These are phyloP conservation scores for Picea engelmannii DNA, from an alignment of 83 land plant species.

Conservation along the genomic window DNA sequence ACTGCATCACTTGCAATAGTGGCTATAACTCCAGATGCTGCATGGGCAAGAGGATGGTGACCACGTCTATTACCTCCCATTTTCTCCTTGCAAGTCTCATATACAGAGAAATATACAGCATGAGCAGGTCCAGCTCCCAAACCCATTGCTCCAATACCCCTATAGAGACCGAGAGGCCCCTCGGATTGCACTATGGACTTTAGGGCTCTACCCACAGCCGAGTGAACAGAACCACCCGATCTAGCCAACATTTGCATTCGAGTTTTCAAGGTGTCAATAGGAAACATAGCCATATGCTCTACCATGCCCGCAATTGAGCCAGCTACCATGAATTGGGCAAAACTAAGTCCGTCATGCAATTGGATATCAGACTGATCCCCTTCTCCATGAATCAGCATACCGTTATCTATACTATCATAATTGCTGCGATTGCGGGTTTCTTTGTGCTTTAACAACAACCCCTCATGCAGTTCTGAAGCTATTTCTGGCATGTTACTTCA, in stretches of 20 bases:
- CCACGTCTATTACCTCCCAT: conserved; percentile 23
- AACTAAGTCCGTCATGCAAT: conserved; percentile 55
- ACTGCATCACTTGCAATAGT: conserved; percentile 79
- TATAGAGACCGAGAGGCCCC: conserved; percentile 52
- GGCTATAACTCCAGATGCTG: conserved; percentile 61
- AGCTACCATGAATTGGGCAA: conserved; percentile 72
- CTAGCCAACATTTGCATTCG: conserved; percentile 52
- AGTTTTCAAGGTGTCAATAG: conserved; percentile 71
- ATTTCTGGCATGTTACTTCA: conserved; percentile 6
- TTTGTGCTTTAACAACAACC: conserved; percentile 7
- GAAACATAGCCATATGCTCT: conserved; percentile 77
- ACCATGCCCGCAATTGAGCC: conserved; percentile 72
- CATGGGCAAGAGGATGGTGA: conserved; percentile 42
- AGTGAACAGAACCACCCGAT: conserved; percentile 19
- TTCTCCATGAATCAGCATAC: background rate
- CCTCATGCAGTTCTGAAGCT: conserved; percentile 6
- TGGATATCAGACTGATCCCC: background rate
- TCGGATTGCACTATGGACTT: conserved; percentile 39
- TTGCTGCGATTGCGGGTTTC: background rate
- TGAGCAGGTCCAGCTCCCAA: conserved; percentile 78
- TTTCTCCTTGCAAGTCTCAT: conserved; percentile 48
- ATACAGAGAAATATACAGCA: conserved; percentile 76
- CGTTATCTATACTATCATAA: conserved; percentile 9
- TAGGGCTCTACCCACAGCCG: conserved; percentile 30
- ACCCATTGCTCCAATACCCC: conserved; percentile 71